A percentile compares a stretch with the other conserved stretches of the same genome.
Evolutionary conservation across 208 protist genomes (phyloP).

Genomic region (Acanthamoeba castellanii): DNA sequence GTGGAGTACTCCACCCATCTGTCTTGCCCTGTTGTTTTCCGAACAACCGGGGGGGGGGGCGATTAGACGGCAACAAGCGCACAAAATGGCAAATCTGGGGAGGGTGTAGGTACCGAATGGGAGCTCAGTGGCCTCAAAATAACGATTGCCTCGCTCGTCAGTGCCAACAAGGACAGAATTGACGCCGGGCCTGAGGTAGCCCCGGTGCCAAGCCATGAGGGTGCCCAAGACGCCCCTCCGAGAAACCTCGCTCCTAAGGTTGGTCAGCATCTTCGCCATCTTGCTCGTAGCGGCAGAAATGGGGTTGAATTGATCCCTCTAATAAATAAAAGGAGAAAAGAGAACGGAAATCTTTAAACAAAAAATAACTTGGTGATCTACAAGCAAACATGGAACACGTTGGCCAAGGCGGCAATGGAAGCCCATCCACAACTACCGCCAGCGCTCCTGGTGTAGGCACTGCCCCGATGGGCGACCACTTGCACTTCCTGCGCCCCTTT

Average conservation of each 20-base stretch:
- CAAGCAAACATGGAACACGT: background rate
- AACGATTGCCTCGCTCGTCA: constrained; percentile 4
- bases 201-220: constrained; percentile 9
- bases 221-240: background rate
- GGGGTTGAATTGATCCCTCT: too few relatives aligned
- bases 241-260: background rate
- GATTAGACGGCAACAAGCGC: background rate
- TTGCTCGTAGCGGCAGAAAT: background rate
- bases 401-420: background rate
- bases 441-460: background rate
- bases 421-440: background rate
- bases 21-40: background rate
- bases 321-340: too few relatives aligned
- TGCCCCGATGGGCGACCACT: background rate
- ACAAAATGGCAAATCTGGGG: background rate
- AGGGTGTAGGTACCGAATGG: background rate
- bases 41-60: background rate
- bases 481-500: constrained; percentile 6
- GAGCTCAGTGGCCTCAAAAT: background rate
- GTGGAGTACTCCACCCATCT: constrained; percentile 36
- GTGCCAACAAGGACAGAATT: background rate
- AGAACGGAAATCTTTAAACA: background rate
- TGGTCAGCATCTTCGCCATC: background rate
- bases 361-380: background rate
- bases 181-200: background rate